These are phyloP conservation scores for Syzygium grande DNA, from an alignment of 345 rosid species.

Conservation along the genomic window DNA sequence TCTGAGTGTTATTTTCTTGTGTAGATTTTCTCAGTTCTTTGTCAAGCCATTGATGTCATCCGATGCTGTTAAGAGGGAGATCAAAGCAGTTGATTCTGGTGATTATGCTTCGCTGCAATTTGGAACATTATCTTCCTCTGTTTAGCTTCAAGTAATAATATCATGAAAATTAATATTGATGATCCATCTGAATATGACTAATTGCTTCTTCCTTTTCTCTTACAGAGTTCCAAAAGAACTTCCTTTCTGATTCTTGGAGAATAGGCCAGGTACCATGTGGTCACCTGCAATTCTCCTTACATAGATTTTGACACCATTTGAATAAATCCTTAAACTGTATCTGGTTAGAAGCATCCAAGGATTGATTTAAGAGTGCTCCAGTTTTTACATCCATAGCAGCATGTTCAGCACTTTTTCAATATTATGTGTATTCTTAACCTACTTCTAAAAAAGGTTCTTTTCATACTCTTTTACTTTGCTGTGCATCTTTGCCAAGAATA, in stretches of 20 bases:
- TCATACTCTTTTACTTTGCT: neutral
- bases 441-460: neutral
- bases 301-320: neutral
- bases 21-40: slow-evolving; percentile 87
- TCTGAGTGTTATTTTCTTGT: slow-evolving; percentile 5
- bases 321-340: neutral
- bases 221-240: slow-evolving; percentile 88
- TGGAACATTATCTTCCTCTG: neutral
- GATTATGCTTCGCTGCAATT: neutral
- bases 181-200: neutral
- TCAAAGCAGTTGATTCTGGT: slow-evolving; percentile 96
- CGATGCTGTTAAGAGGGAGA: slow-evolving; percentile 88
- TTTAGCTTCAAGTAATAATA: neutral
- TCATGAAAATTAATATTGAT: neutral
- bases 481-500: neutral
- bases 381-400: neutral
- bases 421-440: neutral
- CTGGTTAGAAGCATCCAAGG: neutral
- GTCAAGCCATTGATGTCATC: slow-evolving; percentile 86
- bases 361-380: neutral
- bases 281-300: neutral
- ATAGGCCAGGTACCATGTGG: slow-evolving; percentile 51
- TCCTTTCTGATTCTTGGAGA: slow-evolving; percentile 79
- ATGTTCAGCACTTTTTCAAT: neutral
- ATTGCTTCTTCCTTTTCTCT: slow-evolving; percentile 1